Base-by-base conservation (phyloP, 139 green algal genomes). In the Pleodorina starrii region DNA sequence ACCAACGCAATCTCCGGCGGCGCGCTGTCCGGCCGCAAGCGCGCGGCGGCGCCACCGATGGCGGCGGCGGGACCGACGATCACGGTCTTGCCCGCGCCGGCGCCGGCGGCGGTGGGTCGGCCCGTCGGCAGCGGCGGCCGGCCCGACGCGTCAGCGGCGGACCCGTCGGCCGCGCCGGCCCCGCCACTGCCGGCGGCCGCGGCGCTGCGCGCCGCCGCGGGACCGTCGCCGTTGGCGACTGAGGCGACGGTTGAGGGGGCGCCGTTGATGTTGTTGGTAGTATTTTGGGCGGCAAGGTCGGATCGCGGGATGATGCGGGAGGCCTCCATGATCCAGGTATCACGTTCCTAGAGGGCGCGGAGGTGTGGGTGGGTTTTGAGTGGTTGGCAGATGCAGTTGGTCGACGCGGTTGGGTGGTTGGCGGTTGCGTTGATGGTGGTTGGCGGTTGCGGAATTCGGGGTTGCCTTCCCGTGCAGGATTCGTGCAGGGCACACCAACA, bases 301-400 rank as follows among this genome's bases (percentile, higher is more conserved):
- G 81, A 63, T 19, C 82, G n/a, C 2, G 82, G 82, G 12, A 88
- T 88, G 43, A 69, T 32, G 21, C 63, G 82, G 5, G 82, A 88
- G 32, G 82, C 66, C 66, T 88, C 82, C 82, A 88, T 88, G 23
- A 88, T 60, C 82, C 82, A 88, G 17, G 17, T 80, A 43, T 88
- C 82, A 0, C 82, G 82, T 32, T 88, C 82, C 82, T 88, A 59
- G 14, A 29, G 36, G 48, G 42, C 35, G 43, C 11, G 43, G 25
- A 19, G 29, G 73, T 38, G 73, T 66, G n/a, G n/a, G n/a, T 66
- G 25, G 7, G 54, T 57, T 50, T 38, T n/a, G n/a, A n/a, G 73
- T 36, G 43, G 38, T 60, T 81, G 27, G 43, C 23, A 36, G 44
- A 40, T 3, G 63, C 35, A 40, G 17, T 73, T 73, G n/a, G n/a